A percentile compares a stretch with the other conserved stretches of the same genome.
phyloP scores from a whole-genome alignment of 139 green algal genomes.

The Auxenochlorella protothecoides region DNA sequence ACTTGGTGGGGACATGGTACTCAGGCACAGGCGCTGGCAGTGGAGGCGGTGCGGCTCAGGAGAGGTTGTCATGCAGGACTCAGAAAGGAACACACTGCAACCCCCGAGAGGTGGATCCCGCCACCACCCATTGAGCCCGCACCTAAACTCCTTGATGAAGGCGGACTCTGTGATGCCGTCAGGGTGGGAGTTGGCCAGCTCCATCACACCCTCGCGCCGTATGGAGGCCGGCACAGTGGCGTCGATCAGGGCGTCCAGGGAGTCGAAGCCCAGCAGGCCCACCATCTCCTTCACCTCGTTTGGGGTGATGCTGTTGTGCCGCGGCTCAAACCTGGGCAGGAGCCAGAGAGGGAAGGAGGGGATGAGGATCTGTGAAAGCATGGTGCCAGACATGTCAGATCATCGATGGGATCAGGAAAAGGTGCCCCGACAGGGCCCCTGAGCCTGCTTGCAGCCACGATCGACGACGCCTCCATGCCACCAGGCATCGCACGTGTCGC shows the following conservation, averaged over 20 bases:
- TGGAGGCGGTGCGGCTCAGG: too few relatives aligned
- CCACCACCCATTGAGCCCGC: constrained; percentile 1
- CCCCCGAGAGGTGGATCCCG: too few relatives aligned
- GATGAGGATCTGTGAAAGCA: too few relatives aligned
- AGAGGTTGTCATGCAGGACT: too few relatives aligned
- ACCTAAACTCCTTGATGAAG: constrained; percentile 80
- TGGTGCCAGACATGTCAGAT: too few relatives aligned
- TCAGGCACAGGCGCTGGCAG: too few relatives aligned
- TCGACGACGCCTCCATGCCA: background rate
- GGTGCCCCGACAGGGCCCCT: background rate
- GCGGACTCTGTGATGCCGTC: constrained; percentile 77
- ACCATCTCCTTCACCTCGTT: constrained; percentile 81
- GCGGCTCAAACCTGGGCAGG: constrained; percentile 74
- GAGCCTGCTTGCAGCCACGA: background rate
- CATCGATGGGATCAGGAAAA: too few relatives aligned
- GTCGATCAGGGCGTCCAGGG: constrained; percentile 80
- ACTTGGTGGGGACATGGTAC: too few relatives aligned
- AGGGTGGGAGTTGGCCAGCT: constrained; percentile 65
- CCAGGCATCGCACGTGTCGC: constrained; percentile 46
- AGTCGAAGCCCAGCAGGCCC: constrained; percentile 63
- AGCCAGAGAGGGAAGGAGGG: background rate
- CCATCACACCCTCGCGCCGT: constrained; percentile 60
- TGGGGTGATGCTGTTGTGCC: constrained; percentile 84
- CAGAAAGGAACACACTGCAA: too few relatives aligned
- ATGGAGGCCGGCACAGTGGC: constrained; percentile 92